Conservation (phyloP, 306 rosid species). For the Gastrolobium bilobum region DNA sequence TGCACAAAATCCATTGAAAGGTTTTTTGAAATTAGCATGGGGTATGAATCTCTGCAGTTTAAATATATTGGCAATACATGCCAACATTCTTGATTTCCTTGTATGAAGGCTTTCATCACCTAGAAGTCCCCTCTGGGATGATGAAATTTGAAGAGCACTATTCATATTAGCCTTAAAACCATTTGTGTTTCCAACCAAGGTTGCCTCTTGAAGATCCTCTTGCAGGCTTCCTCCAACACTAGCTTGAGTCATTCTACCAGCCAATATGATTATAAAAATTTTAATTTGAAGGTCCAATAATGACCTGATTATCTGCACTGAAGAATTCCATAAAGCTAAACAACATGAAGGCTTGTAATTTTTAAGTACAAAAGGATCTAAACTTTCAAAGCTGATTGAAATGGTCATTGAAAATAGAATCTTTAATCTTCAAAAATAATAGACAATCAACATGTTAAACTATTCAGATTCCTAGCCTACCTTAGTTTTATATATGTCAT, state of each 20-base stretch:
- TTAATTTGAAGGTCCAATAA: slow-evolving; percentile 33
- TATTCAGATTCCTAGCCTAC: slow-evolving; percentile 5
- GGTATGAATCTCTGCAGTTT: slow-evolving; percentile 13
- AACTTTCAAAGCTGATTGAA: not conserved
- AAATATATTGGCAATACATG: not conserved
- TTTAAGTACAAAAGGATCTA: not conserved
- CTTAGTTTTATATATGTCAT: not conserved
- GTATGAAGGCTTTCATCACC: slow-evolving; percentile 39
- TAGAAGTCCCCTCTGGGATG: slow-evolving; percentile 48
- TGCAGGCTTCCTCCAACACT: slow-evolving; percentile 32
- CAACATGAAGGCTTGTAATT: not conserved
- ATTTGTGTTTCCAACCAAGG: slow-evolving; percentile 8
- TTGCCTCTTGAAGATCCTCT: slow-evolving; percentile 38
- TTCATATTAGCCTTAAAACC: slow-evolving; percentile 38
- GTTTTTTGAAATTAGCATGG: slow-evolving; percentile 6
- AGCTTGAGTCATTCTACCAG: slow-evolving; percentile 48
- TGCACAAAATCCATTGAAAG: slow-evolving; percentile 30
- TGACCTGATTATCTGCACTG: slow-evolving; percentile 18
- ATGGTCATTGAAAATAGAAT: slow-evolving; percentile 5
- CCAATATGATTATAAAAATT: slow-evolving; percentile 13
- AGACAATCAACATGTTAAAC: not conserved
- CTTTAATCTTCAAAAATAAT: not conserved
- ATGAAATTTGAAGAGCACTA: slow-evolving; percentile 47
- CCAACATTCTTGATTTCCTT: slow-evolving; percentile 23
- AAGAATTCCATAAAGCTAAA: slow-evolving; percentile 17